Base-by-base conservation (phyloP, 2,329 filamentous ascomycete genomes). In the Coniochaeta ligniaria region DNA sequence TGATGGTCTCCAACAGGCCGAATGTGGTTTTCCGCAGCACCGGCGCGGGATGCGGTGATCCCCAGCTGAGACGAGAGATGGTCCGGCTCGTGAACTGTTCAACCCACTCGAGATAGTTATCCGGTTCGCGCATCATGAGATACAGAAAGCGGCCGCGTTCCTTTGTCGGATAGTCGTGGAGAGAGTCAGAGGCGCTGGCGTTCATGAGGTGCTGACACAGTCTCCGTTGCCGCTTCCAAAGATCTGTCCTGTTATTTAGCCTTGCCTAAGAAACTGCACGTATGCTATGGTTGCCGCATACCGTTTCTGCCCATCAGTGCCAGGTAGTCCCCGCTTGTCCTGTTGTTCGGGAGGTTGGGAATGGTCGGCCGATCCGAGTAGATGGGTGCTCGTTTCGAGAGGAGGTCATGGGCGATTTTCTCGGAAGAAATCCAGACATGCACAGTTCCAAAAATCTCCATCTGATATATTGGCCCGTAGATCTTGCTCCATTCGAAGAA, bases 371-470 rank as follows among this genome's bases (percentile, higher is more conserved):
- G 73, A 63, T 80, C 78, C n/a, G 78, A 80, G 66, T 80, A 80
- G 64, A 76, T 78, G 31, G 66, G 59, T 2, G 74, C 73, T 17
- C 76, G 67, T 41, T 74, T 72, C 20, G 77, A 72, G 6, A 81
- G 70, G 6, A 81, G 68, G 57, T 81, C 78, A 38, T 76, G 70
- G 26, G 77, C 78, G n/a, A 80, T 67, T 45, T 72, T 61, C 63
- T 80, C 77, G 1, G 74, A 76, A 9, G 77, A 78, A 58, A 80
- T 80, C 78, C 78, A 80, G 54, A 81, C 73, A 62, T 80, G 78
- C 5, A 74, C 70, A 3, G 71, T 72, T 22, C 78, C 78, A 43
- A 80, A 80, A 22, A 79, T 77, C 61, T 78, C 70, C 55, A 73
- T 75, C 65, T 78, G 72, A 64, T 79, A 80, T 60, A 80, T 80